These are phyloP conservation scores for Primulina huaijiensis DNA, from an alignment of 257 asterid genomes.

Conservation along the genomic window DNA sequence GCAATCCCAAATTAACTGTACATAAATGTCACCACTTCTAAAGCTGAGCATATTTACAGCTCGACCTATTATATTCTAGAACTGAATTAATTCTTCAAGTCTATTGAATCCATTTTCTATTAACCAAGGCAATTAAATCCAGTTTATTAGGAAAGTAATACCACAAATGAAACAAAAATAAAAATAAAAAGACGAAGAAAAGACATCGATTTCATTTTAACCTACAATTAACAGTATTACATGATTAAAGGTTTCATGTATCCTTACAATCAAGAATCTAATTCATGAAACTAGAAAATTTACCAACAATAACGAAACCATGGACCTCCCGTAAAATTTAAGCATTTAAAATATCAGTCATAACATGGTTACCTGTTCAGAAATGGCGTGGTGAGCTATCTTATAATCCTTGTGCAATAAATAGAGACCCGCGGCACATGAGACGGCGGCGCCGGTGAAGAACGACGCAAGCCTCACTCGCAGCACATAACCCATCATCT, in stretches of 20 bases:
- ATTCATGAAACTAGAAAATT: conserved; percentile 4
- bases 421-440: conserved; percentile 74
- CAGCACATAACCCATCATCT: conserved; percentile 68
- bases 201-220: not conserved
- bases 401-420: conserved; percentile 71
- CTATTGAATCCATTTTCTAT: not conserved
- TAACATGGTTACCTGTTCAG: conserved; percentile 50
- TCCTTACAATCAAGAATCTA: conserved; percentile 9
- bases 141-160: not conserved
- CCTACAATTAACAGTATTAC: not conserved
- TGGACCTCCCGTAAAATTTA: not conserved
- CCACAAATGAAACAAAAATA: not conserved
- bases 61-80: not conserved
- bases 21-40: not conserved
- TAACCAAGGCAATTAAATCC: not conserved
- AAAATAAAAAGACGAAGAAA: no score
- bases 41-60: not conserved
- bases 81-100: not conserved
- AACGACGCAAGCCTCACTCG: conserved; percentile 87
- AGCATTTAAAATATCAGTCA: not conserved
- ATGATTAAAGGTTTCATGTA: conserved; percentile 3
- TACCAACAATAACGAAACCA: conserved; percentile 3
- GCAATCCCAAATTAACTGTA: not conserved
- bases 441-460: conserved; percentile 84
- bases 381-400: conserved; percentile 58